Conservation (phyloP, 345 rosid genomes). For the Syzygium oleosum region DNA sequence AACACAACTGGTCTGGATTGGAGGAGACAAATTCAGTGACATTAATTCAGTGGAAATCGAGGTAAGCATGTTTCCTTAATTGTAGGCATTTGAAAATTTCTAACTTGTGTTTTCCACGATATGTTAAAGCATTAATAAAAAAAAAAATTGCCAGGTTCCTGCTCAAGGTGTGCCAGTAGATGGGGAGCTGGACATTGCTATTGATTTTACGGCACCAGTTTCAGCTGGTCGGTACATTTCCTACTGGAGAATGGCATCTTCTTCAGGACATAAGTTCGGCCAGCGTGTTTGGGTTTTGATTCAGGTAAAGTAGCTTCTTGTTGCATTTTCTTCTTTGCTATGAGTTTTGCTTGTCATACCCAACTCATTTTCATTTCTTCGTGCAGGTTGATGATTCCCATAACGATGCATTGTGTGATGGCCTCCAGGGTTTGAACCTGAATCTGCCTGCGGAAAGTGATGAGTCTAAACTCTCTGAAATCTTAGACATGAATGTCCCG, state of each 20-base stretch:
- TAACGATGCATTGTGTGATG: constrained; percentile 15
- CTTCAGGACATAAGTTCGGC: constrained; percentile 66
- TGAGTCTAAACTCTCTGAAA: constrained; percentile 9
- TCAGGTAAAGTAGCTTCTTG: constrained; percentile 30
- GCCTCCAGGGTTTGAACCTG: constrained; percentile 46
- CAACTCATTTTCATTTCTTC: not conserved
- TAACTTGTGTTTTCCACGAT: not conserved
- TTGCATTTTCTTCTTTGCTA: not conserved
- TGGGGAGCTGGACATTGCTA: constrained; percentile 61
- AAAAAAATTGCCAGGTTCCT: constrained; percentile 44
- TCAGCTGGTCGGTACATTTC: constrained; percentile 77
- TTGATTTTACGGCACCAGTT: constrained; percentile 69
- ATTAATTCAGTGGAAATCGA: constrained; percentile 36
- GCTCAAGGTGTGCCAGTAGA: constrained; percentile 48
- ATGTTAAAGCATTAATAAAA: not conserved
- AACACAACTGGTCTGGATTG: constrained; percentile 61
- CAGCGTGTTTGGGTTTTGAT: constrained; percentile 95
- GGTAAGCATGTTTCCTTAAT: constrained; percentile 24
- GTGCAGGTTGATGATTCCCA: constrained; percentile 58
- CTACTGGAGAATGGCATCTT: constrained; percentile 82
- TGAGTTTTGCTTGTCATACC: not conserved
- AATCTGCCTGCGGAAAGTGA: constrained; percentile 45
- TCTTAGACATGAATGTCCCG: constrained; percentile 24
- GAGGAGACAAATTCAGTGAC: constrained; percentile 55
- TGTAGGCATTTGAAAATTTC: not conserved